Percentiles rank a stretch among this genome's conserved stretches.
Evolutionary conservation across 768 basidiomycete genomes (phyloP).

Genomic region (Auriscalpium orientale): DNA sequence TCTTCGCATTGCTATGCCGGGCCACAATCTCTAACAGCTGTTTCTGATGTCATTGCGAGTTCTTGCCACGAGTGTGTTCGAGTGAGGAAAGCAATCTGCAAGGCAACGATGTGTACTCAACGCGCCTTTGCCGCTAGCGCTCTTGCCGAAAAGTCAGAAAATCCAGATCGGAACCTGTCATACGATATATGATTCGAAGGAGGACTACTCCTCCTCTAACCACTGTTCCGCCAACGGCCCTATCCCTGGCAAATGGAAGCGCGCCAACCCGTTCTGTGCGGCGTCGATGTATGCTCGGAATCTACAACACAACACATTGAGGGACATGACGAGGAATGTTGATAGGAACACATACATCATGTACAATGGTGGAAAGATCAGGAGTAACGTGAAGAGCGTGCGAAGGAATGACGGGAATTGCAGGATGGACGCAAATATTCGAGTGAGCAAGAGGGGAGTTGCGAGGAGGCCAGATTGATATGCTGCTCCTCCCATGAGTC

Average conservation of each 20-base stretch:
- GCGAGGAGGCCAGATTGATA: conserved; percentile 73
- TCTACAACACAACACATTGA: conserved; percentile 20
- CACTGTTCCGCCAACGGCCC: conserved; percentile 63
- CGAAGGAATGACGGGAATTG: conserved; percentile 47
- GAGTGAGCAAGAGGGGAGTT: conserved; percentile 49
- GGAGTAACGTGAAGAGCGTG: conserved; percentile 38
- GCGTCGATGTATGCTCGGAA: conserved; percentile 48
- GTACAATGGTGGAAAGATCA: conserved; percentile 35
- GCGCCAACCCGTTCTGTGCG: conserved; percentile 39
- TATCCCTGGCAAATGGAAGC: conserved; percentile 55
- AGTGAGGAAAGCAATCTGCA: neutral
- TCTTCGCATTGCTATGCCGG: conserved; percentile 17
- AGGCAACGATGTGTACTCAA: too few species aligned
- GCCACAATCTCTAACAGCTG: conserved; percentile 6
- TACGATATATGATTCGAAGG: neutral
- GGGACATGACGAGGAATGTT: neutral
- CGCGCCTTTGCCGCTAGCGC: too few species aligned
- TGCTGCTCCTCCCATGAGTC: conserved; percentile 34
- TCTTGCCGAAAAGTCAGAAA: too few species aligned
- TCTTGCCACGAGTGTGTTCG: neutral
- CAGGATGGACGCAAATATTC: conserved; percentile 47
- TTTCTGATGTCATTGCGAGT: neutral
- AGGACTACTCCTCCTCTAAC: conserved; percentile 51
- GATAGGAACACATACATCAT: conserved; percentile 45
- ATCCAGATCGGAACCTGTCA: too few species aligned